Conservation (phyloP, 2,329 filamentous ascomycete genomes). For the Arthrocladium fulminans region DNA sequence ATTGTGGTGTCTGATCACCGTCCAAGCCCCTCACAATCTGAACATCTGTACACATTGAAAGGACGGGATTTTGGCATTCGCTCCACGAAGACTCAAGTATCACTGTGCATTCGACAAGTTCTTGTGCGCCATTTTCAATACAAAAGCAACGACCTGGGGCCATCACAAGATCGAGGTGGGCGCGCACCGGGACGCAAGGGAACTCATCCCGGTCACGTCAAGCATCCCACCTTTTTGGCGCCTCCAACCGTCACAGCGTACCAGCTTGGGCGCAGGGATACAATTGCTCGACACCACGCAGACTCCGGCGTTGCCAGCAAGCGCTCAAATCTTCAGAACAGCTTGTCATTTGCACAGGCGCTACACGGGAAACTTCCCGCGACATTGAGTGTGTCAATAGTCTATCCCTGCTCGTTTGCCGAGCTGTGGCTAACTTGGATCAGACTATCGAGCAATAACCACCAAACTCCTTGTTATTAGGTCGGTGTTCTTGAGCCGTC, state of each 20-base stretch:
- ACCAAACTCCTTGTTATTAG: background rate
- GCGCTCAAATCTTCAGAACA: background rate
- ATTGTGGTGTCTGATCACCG: background rate
- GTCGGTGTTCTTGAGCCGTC: background rate
- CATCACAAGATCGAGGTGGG: background rate
- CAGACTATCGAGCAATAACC: background rate
- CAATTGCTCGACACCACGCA: background rate
- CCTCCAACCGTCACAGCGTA: background rate
- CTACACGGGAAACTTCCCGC: background rate
- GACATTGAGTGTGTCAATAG: background rate
- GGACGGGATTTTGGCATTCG: background rate
- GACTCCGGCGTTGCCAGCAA: background rate
- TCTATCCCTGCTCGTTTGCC: background rate
- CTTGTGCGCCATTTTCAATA: too few species aligned
- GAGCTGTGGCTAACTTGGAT: background rate
- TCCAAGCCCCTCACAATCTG: background rate
- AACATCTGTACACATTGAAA: background rate
- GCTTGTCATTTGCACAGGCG: background rate
- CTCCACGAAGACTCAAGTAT: background rate
- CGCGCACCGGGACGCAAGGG: background rate
- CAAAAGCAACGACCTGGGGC: too few species aligned
- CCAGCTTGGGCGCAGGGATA: background rate
- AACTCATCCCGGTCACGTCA: background rate
- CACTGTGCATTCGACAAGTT: background rate
- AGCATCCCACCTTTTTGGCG: conserved; percentile 6